Conservation (phyloP, 768 basidiomycete species). For the Agrocybe praecox region DNA sequence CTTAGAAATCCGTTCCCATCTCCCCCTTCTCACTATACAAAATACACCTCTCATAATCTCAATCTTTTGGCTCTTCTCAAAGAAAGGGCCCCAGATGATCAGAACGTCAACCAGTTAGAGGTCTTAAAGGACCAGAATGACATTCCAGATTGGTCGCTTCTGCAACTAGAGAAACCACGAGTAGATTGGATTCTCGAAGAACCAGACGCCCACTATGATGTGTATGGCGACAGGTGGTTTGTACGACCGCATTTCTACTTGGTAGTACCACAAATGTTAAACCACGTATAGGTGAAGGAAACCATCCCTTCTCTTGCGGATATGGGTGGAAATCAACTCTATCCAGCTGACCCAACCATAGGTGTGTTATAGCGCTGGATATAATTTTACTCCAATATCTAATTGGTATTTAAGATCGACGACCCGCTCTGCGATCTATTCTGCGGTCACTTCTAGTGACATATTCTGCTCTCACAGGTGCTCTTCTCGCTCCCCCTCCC, state of each 20-base stretch:
- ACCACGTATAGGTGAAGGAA: conserved; percentile 68
- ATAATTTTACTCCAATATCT: no score
- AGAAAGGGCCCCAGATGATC: conserved; percentile 46
- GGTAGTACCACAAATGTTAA: conserved; percentile 6
- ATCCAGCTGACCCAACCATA: conserved; percentile 68
- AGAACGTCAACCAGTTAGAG: conserved; percentile 57
- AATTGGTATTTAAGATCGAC: no score
- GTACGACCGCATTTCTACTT: conserved; percentile 45
- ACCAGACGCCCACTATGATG: conserved; percentile 68
- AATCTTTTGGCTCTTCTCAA: conserved; percentile 63
- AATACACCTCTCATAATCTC: conserved; percentile 77
- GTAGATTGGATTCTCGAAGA: conserved; percentile 92
- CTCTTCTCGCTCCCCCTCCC: conserved; percentile 66
- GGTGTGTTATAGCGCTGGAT: no score
- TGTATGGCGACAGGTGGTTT: conserved; percentile 91
- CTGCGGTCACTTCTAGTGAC: conserved; percentile 79
- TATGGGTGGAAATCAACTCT: conserved; percentile 78
- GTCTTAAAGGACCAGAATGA: conserved; percentile 71
- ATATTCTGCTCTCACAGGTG: conserved; percentile 72
- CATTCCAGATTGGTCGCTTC: conserved; percentile 77
- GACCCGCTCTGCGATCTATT: conserved; percentile 71
- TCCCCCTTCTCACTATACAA: conserved; percentile 82
- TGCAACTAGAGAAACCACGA: conserved; percentile 80
- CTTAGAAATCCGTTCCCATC: conserved; percentile 88
- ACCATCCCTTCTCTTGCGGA: conserved; percentile 82